Conservation (phyloP, 2,329 filamentous ascomycete genomes). For the Cladosporium sphaerospermum region DNA sequence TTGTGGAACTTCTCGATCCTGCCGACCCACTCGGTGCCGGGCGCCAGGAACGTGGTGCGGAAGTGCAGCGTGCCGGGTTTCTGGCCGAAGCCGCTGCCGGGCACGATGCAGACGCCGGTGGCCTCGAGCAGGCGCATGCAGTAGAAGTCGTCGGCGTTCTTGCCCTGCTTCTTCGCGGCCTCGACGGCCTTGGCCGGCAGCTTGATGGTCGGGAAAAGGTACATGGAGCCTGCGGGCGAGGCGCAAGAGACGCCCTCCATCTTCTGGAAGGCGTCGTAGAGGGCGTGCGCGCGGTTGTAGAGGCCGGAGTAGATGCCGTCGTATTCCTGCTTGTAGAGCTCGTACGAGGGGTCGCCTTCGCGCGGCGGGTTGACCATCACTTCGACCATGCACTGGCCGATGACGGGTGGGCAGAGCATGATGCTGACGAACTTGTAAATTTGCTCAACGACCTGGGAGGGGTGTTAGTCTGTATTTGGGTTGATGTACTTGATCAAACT, state of each 20-base stretch:
- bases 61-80: conserved; percentile 88
- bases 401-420: conserved; percentile 89
- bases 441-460: conserved; percentile 71
- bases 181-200: conserved; percentile 69
- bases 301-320: conserved; percentile 73
- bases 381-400: conserved; percentile 94
- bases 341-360: conserved; percentile 74
- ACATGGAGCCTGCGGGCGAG: conserved; percentile 91
- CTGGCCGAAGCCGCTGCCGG: conserved; percentile 90
- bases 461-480: conserved; percentile 14
- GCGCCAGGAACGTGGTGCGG: conserved; percentile 92
- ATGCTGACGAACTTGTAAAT: conserved; percentile 99
- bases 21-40: conserved; percentile 90
- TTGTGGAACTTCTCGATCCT: conserved; percentile 84
- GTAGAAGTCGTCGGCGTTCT: conserved; percentile 86
- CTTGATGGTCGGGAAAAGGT: conserved; percentile 92
- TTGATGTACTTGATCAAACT: conserved; percentile 2
- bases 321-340: conserved; percentile 81
- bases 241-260: conserved; percentile 97
- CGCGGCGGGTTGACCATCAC: conserved; percentile 95
- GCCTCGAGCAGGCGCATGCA: conserved; percentile 83
- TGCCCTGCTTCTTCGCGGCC: conserved; percentile 66
- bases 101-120: conserved; percentile 90
- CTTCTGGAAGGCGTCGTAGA: conserved; percentile 82
- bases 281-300: conserved; percentile 69